Percentiles rank a stretch among this genome's conserved stretches.
phyloP scores from a whole-genome alignment of 192 early-diverging fungal genomes.

The Podila minutissima region DNA sequence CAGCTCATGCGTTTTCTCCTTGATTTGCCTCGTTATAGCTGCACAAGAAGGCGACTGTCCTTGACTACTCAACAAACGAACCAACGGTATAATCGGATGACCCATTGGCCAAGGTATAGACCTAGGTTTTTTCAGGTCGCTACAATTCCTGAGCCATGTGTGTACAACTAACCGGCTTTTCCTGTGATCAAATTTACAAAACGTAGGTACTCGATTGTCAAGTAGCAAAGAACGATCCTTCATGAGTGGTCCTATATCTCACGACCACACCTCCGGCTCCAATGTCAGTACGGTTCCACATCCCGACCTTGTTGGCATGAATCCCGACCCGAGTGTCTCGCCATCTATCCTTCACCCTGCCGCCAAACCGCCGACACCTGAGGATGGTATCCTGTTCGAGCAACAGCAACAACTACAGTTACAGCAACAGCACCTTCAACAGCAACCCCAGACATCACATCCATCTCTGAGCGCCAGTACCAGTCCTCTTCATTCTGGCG shows the following conservation, averaged over 20 bases:
- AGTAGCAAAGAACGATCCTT: too few relatives aligned
- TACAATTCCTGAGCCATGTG: too few relatives aligned
- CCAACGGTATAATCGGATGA: background rate
- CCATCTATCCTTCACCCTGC: too few relatives aligned
- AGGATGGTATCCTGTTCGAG: background rate
- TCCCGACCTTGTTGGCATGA: background rate
- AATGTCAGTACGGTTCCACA: background rate
- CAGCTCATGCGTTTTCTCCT: too few relatives aligned
- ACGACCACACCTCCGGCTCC: background rate
- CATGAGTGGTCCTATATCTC: background rate
- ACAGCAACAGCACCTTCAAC: conserved; percentile 4
- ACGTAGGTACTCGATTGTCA: too few relatives aligned
- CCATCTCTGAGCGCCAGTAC: background rate
- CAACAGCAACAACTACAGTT: conserved; percentile 2
- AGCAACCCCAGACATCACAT: background rate
- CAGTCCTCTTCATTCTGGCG: background rate
- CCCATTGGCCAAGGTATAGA: background rate
- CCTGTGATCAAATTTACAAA: too few relatives aligned
- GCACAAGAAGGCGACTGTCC: too few relatives aligned
- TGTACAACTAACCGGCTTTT: too few relatives aligned
- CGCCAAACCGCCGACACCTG: too few relatives aligned
- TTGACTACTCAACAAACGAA: too few relatives aligned
- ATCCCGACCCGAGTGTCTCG: background rate
- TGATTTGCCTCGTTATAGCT: too few relatives aligned
- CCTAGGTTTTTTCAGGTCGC: background rate